Evolutionary conservation across 768 basidiomycete genomes (phyloP).

Genomic region (Russula ochroleuca): DNA sequence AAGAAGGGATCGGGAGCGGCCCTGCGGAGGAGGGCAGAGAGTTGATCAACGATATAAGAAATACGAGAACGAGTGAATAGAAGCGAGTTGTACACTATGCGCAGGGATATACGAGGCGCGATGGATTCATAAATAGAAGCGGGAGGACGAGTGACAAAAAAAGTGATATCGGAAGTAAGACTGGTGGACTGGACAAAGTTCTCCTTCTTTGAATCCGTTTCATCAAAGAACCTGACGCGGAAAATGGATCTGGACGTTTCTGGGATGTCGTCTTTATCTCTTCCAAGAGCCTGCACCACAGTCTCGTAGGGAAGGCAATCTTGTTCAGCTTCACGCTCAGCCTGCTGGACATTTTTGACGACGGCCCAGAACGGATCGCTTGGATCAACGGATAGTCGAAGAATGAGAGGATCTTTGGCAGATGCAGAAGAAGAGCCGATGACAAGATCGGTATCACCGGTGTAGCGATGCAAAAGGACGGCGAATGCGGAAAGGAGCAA

Average conservation of each 20-base stretch:
- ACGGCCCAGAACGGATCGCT: constrained; percentile 87
- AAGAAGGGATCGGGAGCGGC: constrained; percentile 63
- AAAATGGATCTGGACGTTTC: constrained; percentile 62
- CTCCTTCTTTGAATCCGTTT: constrained; percentile 69
- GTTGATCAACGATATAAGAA: constrained; percentile 75
- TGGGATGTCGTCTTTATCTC: constrained; percentile 58
- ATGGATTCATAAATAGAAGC: constrained; percentile 64
- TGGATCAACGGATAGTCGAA: constrained; percentile 79
- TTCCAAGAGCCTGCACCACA: constrained; percentile 63
- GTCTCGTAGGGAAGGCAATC: constrained; percentile 80
- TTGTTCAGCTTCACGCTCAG: constrained; percentile 76
- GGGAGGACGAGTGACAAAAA: constrained; percentile 77
- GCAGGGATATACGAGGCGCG: constrained; percentile 70
- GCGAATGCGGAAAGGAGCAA: constrained; percentile 89
- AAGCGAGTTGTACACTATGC: constrained; percentile 90
- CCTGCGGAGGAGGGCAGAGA: constrained; percentile 70
- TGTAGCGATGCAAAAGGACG: constrained; percentile 88
- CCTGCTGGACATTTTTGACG: constrained; percentile 76
- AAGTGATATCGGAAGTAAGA: constrained; percentile 86
- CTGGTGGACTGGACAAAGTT: constrained; percentile 76
- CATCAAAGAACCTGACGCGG: constrained; percentile 95
- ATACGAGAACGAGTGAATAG: constrained; percentile 82
- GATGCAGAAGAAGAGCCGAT: constrained; percentile 83
- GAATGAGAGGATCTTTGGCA: constrained; percentile 72
- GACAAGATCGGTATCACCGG: constrained; percentile 90